A percentile compares a stretch with the other conserved stretches of the same genome.
phyloP scores from a whole-genome alignment of 1,284 basidiomycete species.

The Stygiomarasmius scandens region DNA sequence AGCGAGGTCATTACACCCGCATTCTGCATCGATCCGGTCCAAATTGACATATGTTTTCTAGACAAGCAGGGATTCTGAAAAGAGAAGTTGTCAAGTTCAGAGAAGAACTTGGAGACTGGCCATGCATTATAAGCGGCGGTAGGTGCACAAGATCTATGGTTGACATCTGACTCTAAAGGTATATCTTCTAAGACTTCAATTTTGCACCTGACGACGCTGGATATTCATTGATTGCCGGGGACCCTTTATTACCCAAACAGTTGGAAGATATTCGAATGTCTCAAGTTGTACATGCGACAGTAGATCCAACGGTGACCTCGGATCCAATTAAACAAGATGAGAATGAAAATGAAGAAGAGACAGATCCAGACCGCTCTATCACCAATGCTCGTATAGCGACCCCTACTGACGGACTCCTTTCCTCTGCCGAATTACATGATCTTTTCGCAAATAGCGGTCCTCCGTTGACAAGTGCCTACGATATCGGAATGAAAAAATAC shows the following conservation, averaged over 20 bases:
- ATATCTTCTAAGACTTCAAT: constrained; percentile 82
- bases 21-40: background rate
- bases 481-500: constrained; percentile 48
- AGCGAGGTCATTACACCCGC: constrained; percentile 51
- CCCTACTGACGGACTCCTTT: constrained; percentile 73
- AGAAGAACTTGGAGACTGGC: constrained; percentile 58
- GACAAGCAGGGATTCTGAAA: constrained; percentile 72
- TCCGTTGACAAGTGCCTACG: constrained; percentile 60
- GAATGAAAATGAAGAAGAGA: constrained; percentile 43
- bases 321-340: constrained; percentile 18
- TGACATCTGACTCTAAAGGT: constrained; percentile 4
- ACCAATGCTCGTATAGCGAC: constrained; percentile 73
- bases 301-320: constrained; percentile 61
- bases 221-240: constrained; percentile 80
- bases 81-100: constrained; percentile 68
- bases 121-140: constrained; percentile 87
- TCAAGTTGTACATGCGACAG: constrained; percentile 80
- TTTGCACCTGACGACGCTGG: constrained; percentile 84
- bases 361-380: constrained; percentile 75
- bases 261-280: constrained; percentile 60
- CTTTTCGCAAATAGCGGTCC: constrained; percentile 49
- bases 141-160: constrained; percentile 14
- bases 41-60: constrained; percentile 29
- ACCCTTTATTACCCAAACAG: constrained; percentile 57
- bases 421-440: constrained; percentile 57